Evolutionary conservation across 768 basidiomycete species (phyloP).

Genomic region (Pholiota conissans): DNA sequence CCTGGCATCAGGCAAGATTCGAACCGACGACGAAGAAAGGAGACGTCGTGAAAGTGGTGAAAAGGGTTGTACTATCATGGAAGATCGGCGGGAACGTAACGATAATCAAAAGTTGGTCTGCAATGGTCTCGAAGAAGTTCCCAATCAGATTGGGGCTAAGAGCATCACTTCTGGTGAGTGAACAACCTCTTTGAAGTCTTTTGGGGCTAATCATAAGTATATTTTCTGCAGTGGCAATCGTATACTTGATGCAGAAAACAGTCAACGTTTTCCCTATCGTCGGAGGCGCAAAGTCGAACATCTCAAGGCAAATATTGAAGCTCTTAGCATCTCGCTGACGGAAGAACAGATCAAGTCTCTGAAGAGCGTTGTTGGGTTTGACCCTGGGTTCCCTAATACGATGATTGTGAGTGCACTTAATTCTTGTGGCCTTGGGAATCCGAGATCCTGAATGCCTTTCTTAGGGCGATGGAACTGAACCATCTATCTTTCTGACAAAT

Average conservation of each 20-base stretch:
- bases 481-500: background rate
- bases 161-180: background rate
- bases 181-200: background rate
- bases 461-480: slow-evolving; percentile 1
- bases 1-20: slow-evolving; percentile 41
- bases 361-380: slow-evolving; percentile 40
- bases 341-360: slow-evolving; percentile 42
- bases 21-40: slow-evolving; percentile 45
- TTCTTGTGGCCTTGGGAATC: background rate
- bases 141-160: background rate
- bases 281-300: slow-evolving; percentile 44
- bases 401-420: background rate
- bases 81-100: background rate
- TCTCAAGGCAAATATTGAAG: slow-evolving; percentile 47
- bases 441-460: too few relatives aligned
- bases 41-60: slow-evolving; percentile 30
- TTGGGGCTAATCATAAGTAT: too few relatives aligned
- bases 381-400: slow-evolving; percentile 41
- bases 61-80: slow-evolving; percentile 34
- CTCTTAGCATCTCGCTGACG: slow-evolving; percentile 40
- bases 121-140: background rate
- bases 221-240: background rate
- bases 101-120: background rate
- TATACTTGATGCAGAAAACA: background rate
- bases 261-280: background rate